These are phyloP conservation scores for Aphanocladium album DNA, from an alignment of 2,329 filamentous ascomycete species.

Conservation along the genomic window DNA sequence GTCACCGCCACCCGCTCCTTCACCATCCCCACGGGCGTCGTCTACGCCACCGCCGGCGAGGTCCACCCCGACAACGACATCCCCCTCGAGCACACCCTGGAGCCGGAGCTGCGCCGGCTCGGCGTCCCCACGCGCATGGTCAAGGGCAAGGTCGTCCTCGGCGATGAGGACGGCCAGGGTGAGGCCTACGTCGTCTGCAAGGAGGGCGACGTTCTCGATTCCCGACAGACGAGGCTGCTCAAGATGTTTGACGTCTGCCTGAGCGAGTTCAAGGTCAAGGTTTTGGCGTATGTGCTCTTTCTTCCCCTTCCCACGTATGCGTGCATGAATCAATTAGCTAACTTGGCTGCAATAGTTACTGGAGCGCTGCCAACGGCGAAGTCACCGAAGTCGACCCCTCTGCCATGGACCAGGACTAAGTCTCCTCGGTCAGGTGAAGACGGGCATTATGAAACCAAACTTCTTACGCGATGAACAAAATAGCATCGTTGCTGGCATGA, in stretches of 20 bases:
- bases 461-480: neutral
- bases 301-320: neutral
- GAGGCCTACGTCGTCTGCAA: constrained; percentile 73
- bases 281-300: constrained; percentile 59
- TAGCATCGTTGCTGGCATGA: constrained; percentile 8
- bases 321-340: constrained; percentile 9
- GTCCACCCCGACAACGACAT: constrained; percentile 77
- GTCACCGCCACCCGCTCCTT: constrained; percentile 69
- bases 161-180: constrained; percentile 47
- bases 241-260: constrained; percentile 91
- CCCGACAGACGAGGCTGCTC: constrained; percentile 84
- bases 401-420: constrained; percentile 29
- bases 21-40: constrained; percentile 73
- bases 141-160: constrained; percentile 79
- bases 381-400: constrained; percentile 50
- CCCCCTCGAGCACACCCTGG: constrained; percentile 78
- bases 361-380: constrained; percentile 53
- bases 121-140: constrained; percentile 85
- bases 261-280: constrained; percentile 80
- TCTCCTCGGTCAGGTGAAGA: neutral
- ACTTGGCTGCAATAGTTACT: constrained; percentile 43
- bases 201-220: constrained; percentile 80
- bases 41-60: constrained; percentile 77
- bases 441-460: constrained; percentile 1
- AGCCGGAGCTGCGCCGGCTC: constrained; percentile 84